Conservation (phyloP, 2,329 filamentous ascomycete genomes). For the Clonostachys byssicola region DNA sequence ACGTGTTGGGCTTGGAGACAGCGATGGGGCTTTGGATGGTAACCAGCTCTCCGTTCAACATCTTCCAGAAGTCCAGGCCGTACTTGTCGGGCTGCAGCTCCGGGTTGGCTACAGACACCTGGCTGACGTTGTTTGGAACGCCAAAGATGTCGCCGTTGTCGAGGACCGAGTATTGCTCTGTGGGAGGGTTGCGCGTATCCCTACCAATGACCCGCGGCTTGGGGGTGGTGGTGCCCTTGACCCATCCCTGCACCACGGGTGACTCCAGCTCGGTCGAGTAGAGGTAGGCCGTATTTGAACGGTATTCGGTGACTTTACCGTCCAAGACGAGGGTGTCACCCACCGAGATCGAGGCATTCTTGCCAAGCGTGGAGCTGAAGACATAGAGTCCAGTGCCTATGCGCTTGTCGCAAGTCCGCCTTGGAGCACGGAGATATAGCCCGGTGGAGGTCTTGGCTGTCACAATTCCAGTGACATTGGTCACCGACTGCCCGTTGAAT, state of each 20-base stretch:
- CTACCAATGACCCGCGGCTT: slow-evolving; percentile 56
- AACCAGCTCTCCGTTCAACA: slow-evolving; percentile 62
- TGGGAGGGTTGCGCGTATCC: slow-evolving; percentile 52
- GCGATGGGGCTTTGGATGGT: slow-evolving; percentile 53
- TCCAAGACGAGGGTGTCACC: no score
- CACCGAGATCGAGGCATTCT: no score
- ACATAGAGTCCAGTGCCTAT: no score
- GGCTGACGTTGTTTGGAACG: slow-evolving; percentile 56
- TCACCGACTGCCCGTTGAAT: no score
- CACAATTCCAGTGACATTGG: no score
- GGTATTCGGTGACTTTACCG: no score
- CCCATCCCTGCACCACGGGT: slow-evolving; percentile 45
- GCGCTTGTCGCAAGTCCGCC: no score
- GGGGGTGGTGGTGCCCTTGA: slow-evolving; percentile 51
- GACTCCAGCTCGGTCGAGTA: slow-evolving; percentile 59
- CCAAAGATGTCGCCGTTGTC: slow-evolving; percentile 61
- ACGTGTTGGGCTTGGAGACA: slow-evolving; percentile 56
- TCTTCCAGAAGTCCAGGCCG: slow-evolving; percentile 73
- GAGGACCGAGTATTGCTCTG: slow-evolving; percentile 53
- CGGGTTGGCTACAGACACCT: slow-evolving; percentile 56
- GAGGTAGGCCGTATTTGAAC: slow-evolving; percentile 33
- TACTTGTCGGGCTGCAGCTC: slow-evolving; percentile 54
- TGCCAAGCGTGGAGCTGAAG: no score
- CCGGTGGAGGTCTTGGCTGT: no score
- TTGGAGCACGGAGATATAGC: no score